Percentiles rank a stretch among this genome's conserved stretches.
Conservation (phyloP, 2,329 filamentous ascomycete species). For the Cordyceps militaris region DNA sequence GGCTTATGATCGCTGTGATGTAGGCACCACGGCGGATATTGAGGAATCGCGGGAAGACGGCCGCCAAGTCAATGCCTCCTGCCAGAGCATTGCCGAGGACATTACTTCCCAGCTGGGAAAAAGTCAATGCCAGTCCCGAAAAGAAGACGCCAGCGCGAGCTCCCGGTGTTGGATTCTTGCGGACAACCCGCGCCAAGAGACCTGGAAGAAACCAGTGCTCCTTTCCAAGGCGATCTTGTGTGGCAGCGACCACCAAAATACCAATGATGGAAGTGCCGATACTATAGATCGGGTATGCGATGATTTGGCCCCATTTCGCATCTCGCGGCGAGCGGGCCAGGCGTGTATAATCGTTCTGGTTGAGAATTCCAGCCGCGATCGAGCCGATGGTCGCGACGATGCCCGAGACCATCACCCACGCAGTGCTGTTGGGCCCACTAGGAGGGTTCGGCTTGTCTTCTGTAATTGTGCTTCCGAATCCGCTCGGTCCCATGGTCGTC, state of each 20-base stretch:
- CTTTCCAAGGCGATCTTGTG: constrained; percentile 29
- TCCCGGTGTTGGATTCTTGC: constrained; percentile 24
- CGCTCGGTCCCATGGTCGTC: constrained; percentile 33
- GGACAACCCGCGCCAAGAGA: constrained; percentile 27
- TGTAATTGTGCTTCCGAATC: constrained; percentile 30
- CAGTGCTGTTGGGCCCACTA: constrained; percentile 24
- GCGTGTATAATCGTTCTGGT: constrained; percentile 33
- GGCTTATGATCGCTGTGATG: constrained; percentile 28
- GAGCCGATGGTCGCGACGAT: constrained; percentile 31
- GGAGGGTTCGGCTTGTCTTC: constrained; percentile 19
- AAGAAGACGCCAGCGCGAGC: constrained; percentile 33
- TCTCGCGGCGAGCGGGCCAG: constrained; percentile 25
- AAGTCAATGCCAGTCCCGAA: constrained; percentile 27
- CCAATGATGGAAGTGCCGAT: constrained; percentile 31
- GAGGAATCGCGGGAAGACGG: constrained; percentile 30
- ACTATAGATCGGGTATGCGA: constrained; percentile 30
- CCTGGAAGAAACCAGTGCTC: constrained; percentile 33
- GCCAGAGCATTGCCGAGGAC: constrained; percentile 31
- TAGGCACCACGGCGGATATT: constrained; percentile 33
- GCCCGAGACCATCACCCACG: constrained; percentile 32
- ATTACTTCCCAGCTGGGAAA: constrained; percentile 33
- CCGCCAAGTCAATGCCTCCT: constrained; percentile 33
- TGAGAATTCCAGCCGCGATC: constrained; percentile 32
- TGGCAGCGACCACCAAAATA: constrained; percentile 34
- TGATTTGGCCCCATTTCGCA: constrained; percentile 29